Percentiles rank a stretch among this genome's conserved stretches.
These are phyloP conservation scores for Solanum medicagineum DNA, from an alignment of 257 asterid species.

Conservation along the genomic window DNA sequence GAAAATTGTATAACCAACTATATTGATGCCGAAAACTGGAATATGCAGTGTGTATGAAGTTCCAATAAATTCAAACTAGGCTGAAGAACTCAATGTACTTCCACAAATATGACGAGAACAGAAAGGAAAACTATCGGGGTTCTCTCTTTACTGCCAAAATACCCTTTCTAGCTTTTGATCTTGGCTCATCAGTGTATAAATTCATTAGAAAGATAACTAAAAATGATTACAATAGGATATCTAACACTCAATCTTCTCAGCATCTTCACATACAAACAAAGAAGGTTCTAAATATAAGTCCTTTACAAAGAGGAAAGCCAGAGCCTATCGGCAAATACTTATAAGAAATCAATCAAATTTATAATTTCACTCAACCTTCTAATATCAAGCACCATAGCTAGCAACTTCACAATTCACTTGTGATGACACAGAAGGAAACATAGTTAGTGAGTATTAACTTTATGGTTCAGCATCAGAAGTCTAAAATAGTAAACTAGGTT, in stretches of 20 bases:
- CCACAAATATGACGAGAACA: background rate
- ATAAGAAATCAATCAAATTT: background rate
- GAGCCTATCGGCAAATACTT: background rate
- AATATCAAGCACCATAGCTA: background rate
- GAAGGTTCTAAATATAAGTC: background rate
- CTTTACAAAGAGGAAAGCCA: background rate
- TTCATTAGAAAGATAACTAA: background rate
- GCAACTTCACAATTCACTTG: background rate
- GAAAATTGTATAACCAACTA: background rate
- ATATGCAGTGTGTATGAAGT: background rate
- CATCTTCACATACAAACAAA: background rate
- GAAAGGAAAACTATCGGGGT: background rate
- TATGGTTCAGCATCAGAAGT: background rate
- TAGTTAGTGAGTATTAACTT: background rate
- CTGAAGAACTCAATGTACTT: background rate
- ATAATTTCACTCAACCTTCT: background rate
- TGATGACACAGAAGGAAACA: background rate
- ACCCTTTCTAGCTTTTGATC: too few relatives aligned
- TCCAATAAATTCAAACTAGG: background rate
- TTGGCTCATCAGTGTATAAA: too few relatives aligned
- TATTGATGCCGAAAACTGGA: background rate
- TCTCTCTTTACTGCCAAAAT: too few relatives aligned
- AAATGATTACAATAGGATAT: background rate
- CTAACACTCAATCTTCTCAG: background rate
- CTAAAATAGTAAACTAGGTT: background rate